Evolutionary conservation across 306 rosid species (phyloP), one percentile per base, ranked within the genome.

Genomic region (Medicago arabica): DNA sequence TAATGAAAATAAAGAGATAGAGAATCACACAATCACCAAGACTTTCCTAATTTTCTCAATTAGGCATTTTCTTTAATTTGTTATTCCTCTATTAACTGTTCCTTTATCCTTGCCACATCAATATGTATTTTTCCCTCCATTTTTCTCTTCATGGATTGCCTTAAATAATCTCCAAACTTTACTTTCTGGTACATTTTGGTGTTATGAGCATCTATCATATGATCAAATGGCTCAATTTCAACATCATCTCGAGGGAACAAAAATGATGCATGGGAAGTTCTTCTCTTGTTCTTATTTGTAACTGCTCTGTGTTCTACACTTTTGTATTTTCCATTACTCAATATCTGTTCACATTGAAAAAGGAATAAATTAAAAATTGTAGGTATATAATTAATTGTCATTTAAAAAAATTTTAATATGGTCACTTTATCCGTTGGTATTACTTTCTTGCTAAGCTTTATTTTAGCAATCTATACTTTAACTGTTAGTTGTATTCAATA

Each of bases 291-390:
- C 71, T 66, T 67, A 25, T 83, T 84, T 74, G 85, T 79, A 28
- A 81, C 72, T 15, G 74, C 88, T 74, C 78, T 84, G 28, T 84
- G 88, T 8, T 83, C 86, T 39, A 80, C 31, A 65, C 89, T 87
- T 60, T 78, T 83, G 78, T 83, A 81, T 72, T 72, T 85, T 4
- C 85, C 91, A 73, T 83, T 87, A 21, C 89, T 88, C 86, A 67
- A 83, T 47, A 81, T 83, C 89, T 88, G 78, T 7, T 4, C 58
- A 47, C 31, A 73, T 49, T 9, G 16, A 14, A 66, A 23, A 25
- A 64, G 4, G 8, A 70, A 46, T 13, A 46, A 28, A 28, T 4
- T 25, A 2, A 25, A 25, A 25, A 25, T 25, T 25, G 28, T 25
- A 25, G 28, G 28, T 25, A 25, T 25, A 25, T 25, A 25, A n/a